Base-by-base conservation (phyloP, 2,329 filamentous ascomycete species). In the Pyrenochaeta sp. region DNA sequence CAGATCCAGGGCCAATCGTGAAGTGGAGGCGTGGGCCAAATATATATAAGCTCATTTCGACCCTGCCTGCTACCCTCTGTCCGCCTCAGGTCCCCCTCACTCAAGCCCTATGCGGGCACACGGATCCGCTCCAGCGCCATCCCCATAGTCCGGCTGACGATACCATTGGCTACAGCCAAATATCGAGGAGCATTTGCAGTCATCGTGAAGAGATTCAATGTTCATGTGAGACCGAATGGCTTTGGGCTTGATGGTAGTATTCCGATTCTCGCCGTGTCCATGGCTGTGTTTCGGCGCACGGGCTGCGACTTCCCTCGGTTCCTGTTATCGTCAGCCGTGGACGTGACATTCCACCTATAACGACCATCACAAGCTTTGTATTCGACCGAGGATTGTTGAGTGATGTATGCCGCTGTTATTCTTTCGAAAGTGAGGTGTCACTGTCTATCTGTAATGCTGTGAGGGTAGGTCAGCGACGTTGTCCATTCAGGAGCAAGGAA, bases 231-330 rank as follows among this genome's bases (percentile, higher is more conserved):
- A 35, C 18, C 36, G 15, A 31, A 37, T 18, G 11, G 27, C 35
- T 39, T 29, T 20, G n/a, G 42, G 31, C 17, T 10, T 37, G 10
- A 33, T 46, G 20, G 21, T 40, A 18, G 44, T 33, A 35, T 58
- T 61, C 56, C 58, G 58, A 42, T 31, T 56, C 58, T 47, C 45
- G 51, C 54, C 58, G 54, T 30, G 11, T n/a, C 14, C 7, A 17
- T 31, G 45, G 36, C 37, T 9, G 31, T 46, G 32, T 11, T 20
- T 36, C 45, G 29, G 27, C 44, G 45, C 30, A 21, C 20, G 55
- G 44, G 42, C 40, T 20, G 39, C 10, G 11, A 45, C 36, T 17
- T 54, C 45, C 58, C 58, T 59, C 55, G 58, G 58, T 44, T 45
- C 47, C 30, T 21, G 20, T 29, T 45, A 23, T 51, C 47, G 35